These are phyloP conservation scores for Yarrowia galli DNA, from an alignment of 1,139 yeast species.

Conservation along the genomic window DNA sequence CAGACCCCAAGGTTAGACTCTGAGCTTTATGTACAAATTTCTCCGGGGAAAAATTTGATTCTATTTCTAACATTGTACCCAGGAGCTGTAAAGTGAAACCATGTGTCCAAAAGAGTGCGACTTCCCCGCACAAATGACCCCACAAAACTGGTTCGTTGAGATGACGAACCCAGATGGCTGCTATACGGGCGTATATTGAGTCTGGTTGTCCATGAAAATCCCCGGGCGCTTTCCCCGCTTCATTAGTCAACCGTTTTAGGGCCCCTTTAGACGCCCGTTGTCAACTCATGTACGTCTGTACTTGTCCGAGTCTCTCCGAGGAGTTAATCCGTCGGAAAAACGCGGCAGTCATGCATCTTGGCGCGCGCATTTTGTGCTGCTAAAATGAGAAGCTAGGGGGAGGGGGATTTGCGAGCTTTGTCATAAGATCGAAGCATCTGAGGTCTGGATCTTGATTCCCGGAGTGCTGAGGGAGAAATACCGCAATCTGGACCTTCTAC, in stretches of 20 bases:
- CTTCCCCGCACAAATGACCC: constrained; percentile 31
- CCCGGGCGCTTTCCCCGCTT: not conserved
- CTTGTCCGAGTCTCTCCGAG: constrained; percentile 19
- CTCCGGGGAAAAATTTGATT: constrained; percentile 18
- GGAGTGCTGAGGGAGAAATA: not conserved
- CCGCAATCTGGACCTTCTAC: too few relatives aligned
- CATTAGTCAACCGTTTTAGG: not conserved
- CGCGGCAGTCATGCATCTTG: constrained; percentile 28
- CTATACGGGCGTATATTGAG: not conserved
- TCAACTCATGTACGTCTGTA: not conserved
- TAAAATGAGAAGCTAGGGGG: constrained; percentile 2
- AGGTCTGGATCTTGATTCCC: not conserved
- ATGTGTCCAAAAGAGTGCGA: constrained; percentile 12
- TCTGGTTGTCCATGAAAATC: not conserved
- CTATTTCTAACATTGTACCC: not conserved
- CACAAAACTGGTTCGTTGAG: not conserved
- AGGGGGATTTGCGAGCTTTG: constrained; percentile 2
- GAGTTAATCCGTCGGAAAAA: constrained; percentile 37
- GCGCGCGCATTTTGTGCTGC: constrained; percentile 1
- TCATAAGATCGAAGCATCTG: not conserved
- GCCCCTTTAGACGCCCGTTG: not conserved
- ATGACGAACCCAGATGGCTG: not conserved
- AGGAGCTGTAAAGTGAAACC: not conserved
- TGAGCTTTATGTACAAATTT: not conserved
- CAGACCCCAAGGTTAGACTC: not conserved